Percentiles rank a stretch among this genome's conserved stretches.
phyloP scores from a whole-genome alignment of 768 basidiomycete genomes.

The Leccinum subgranulosum region DNA sequence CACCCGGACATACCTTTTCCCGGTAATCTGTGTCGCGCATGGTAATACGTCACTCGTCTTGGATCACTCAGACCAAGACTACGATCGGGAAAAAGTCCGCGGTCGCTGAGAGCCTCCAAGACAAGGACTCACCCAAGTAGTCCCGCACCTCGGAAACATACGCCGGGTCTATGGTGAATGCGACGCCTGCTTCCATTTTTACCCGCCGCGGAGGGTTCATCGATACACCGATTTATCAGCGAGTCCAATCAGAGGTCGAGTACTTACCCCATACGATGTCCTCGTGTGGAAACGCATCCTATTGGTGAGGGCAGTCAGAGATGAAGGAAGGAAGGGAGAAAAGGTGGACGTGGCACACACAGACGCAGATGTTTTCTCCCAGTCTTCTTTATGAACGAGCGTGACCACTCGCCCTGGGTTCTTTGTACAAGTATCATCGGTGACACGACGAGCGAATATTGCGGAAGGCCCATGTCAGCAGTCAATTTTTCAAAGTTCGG shows the following conservation, averaged over 20 bases:
- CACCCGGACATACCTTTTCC: slow-evolving; percentile 59
- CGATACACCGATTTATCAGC: neutral
- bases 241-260: neutral
- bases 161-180: slow-evolving; percentile 81
- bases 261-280: slow-evolving; percentile 62
- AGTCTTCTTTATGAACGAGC: slow-evolving; percentile 82
- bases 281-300: slow-evolving; percentile 33
- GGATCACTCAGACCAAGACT: neutral
- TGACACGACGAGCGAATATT: neutral
- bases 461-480: neutral
- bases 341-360: slow-evolving; percentile 36
- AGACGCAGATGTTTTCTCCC: slow-evolving; percentile 70
- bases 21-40: slow-evolving; percentile 56
- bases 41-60: neutral
- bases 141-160: slow-evolving; percentile 75
- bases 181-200: slow-evolving; percentile 54
- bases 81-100: neutral
- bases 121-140: slow-evolving; percentile 64
- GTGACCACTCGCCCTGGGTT: slow-evolving; percentile 89
- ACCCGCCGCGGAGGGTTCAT: neutral
- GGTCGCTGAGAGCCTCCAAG: neutral
- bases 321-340: neutral
- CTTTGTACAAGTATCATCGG: slow-evolving; percentile 32
- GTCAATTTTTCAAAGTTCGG: neutral
- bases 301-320: neutral